phyloP scores from a whole-genome alignment of 2,329 filamentous ascomycete species.

The Laburnicola sp. region DNA sequence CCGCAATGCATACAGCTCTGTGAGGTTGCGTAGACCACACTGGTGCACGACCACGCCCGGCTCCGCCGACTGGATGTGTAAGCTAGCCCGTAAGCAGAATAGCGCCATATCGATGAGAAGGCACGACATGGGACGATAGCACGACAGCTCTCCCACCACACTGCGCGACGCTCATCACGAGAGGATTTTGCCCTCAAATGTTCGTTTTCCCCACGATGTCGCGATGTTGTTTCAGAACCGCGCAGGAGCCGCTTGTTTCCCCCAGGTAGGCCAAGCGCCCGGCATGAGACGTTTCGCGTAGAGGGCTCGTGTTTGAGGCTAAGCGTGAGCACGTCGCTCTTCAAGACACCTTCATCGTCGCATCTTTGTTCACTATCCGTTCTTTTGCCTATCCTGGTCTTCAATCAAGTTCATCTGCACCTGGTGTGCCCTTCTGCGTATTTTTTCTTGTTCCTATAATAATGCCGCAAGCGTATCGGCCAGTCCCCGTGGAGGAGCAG shows the following conservation, averaged over 20 bases:
- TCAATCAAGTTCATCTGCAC: conserved; percentile 4
- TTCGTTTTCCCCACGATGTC: neutral
- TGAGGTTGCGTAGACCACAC: too few relatives aligned
- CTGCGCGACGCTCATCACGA: too few relatives aligned
- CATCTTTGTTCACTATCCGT: conserved; percentile 1
- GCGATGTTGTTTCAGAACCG: conserved; percentile 1
- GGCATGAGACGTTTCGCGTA: conserved; percentile 8
- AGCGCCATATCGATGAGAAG: too few relatives aligned
- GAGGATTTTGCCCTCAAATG: too few relatives aligned
- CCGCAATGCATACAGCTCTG: too few relatives aligned
- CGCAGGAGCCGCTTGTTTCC: conserved; percentile 1
- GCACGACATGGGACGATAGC: too few relatives aligned
- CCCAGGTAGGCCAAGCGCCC: conserved; percentile 5
- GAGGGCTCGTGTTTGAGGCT: conserved; percentile 3
- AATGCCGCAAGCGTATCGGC: conserved; percentile 16
- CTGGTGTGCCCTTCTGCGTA: conserved; percentile 14
- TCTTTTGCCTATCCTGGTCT: conserved; percentile 3
- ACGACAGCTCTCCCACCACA: too few relatives aligned
- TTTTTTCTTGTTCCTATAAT: conserved; percentile 1
- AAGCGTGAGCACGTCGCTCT: neutral
- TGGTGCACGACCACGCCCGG: too few relatives aligned
- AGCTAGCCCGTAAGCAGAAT: too few relatives aligned
- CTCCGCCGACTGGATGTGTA: too few relatives aligned
- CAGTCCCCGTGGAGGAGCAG: conserved; percentile 8
- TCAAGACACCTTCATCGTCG: conserved; percentile 1